phyloP scores from a whole-genome alignment of 768 basidiomycete species.

The Russula olivacea region DNA sequence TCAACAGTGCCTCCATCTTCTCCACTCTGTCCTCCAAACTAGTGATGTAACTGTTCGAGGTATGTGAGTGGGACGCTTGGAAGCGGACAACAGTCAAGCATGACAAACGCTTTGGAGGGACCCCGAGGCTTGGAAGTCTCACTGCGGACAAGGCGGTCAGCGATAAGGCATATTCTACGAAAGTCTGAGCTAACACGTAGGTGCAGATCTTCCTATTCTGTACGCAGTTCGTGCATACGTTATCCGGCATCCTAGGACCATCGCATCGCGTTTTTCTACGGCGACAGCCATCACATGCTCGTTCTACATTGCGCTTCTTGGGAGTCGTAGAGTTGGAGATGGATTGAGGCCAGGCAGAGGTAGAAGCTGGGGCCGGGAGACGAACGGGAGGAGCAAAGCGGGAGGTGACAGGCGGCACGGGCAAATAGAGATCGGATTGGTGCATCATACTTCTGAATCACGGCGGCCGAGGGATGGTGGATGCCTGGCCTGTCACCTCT shows the following conservation, averaged over 20 bases:
- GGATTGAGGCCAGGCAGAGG: slow-evolving; percentile 12
- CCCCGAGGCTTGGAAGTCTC: slow-evolving; percentile 37
- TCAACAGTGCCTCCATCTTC: slow-evolving; percentile 35
- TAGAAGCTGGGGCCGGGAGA: background rate
- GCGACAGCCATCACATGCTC: slow-evolving; percentile 35
- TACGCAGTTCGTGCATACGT: slow-evolving; percentile 37
- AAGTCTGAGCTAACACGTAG: slow-evolving; percentile 30
- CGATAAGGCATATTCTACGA: background rate
- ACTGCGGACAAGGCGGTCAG: slow-evolving; percentile 23
- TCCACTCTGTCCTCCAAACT: slow-evolving; percentile 35
- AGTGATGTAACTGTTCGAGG: slow-evolving; percentile 30
- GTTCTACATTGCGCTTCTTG: slow-evolving; percentile 34
- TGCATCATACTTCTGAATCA: slow-evolving; percentile 9
- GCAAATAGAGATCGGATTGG: slow-evolving; percentile 8
- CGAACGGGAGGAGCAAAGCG: slow-evolving; percentile 1
- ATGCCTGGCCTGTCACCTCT: background rate
- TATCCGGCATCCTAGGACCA: slow-evolving; percentile 32
- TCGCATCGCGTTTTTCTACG: slow-evolving; percentile 34
- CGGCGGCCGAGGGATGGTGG: slow-evolving; percentile 16
- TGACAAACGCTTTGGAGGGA: slow-evolving; percentile 37
- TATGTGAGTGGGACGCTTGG: slow-evolving; percentile 1
- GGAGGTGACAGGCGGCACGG: slow-evolving; percentile 11
- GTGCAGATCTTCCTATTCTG: slow-evolving; percentile 32
- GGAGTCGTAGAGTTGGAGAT: slow-evolving; percentile 21
- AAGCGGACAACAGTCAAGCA: background rate